A percentile compares a stretch with the other conserved stretches of the same genome.
phyloP scores from a whole-genome alignment of 345 rosid genomes.

The Aquilaria sinensis region DNA sequence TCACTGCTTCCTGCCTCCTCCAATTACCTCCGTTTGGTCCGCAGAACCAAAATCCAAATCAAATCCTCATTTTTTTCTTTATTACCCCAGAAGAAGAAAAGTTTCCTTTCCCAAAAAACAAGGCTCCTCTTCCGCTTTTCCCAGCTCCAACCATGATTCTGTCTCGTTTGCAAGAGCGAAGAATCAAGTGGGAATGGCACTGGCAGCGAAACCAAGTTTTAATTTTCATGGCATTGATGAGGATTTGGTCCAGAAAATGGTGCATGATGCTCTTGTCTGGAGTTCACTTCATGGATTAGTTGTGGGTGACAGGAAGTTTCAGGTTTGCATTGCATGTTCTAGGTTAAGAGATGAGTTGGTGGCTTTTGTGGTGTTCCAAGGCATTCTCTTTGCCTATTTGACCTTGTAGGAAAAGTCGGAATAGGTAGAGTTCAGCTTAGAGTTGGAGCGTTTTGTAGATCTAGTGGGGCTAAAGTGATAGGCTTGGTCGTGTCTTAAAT shows the following conservation, averaged over 20 bases:
- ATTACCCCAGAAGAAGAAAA: background rate
- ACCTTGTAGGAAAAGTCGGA: background rate
- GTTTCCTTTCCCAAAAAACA: constrained; percentile 10
- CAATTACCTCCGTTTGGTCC: background rate
- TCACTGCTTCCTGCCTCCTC: too few relatives aligned
- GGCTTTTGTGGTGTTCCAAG: background rate
- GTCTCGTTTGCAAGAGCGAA: constrained; percentile 33
- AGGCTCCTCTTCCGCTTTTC: background rate
- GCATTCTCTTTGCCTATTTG: background rate
- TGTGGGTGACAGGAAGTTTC: constrained; percentile 60
- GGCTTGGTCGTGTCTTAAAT: too few relatives aligned
- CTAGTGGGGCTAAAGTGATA: background rate
- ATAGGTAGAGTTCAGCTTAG: background rate
- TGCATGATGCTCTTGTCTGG: constrained; percentile 90
- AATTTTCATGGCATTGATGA: constrained; percentile 42
- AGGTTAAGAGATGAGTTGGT: background rate
- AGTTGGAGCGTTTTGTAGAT: too few relatives aligned
- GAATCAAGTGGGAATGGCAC: constrained; percentile 15
- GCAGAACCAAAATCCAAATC: constrained; percentile 2
- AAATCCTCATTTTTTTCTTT: constrained; percentile 21
- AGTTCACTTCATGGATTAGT: constrained; percentile 84
- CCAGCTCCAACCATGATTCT: constrained; percentile 18
- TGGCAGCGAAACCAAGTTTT: constrained; percentile 14
- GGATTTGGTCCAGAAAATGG: constrained; percentile 54
- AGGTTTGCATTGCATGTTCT: constrained; percentile 25